Base-by-base conservation (phyloP, 257 asterid genomes). In the Primulina huaijiensis region DNA sequence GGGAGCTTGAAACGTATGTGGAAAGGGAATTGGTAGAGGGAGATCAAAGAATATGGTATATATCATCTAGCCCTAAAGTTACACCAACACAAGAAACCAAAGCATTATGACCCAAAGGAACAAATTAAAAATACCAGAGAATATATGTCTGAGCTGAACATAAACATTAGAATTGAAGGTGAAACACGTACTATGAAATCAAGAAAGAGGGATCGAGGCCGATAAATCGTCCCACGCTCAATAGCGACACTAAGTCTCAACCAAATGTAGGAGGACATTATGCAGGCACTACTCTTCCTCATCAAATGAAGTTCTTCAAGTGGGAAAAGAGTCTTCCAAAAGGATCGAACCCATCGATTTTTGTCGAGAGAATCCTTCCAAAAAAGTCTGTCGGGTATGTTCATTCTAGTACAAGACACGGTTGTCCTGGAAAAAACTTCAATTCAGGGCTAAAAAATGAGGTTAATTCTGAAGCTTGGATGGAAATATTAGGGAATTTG, bases 271-370 rank as follows among this genome's bases (percentile, higher is more conserved):
- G 11, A 6, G 75, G 52, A 58, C 66, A 70, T 25, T 9, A 8
- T 12, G 14, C 37, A 21, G 27, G 1, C 2, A 11, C 12, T 37
- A 8, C 23, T 1, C 6, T 25, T 8, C 7, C 72, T 29, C 57
- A 37, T 17, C 0, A 62, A 1, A 73, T 43, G 64, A 85, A 80
- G 72, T 81, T 89, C 31, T 81, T 89, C 31, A 83, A 89, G 27
- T 86, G 97, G 97, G 74, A 72, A 3, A 74, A 72, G 7, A 88
- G 81, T 68, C 89, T 90, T 50, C 76, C 94, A 64, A 83, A 91
- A 20, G 74, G 57, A 11, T 62, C 79, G 8, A 30, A 30, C 8
- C 16, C 4, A 14, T 11, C 35, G 21, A 17, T 12, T 8, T 35
- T 0, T 19, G 31, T 58, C 72, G 23, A 69, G 21, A 46, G 8